phyloP scores from a whole-genome alignment of 192 early-diverging fungal species.

The Mortierella antarctica region DNA sequence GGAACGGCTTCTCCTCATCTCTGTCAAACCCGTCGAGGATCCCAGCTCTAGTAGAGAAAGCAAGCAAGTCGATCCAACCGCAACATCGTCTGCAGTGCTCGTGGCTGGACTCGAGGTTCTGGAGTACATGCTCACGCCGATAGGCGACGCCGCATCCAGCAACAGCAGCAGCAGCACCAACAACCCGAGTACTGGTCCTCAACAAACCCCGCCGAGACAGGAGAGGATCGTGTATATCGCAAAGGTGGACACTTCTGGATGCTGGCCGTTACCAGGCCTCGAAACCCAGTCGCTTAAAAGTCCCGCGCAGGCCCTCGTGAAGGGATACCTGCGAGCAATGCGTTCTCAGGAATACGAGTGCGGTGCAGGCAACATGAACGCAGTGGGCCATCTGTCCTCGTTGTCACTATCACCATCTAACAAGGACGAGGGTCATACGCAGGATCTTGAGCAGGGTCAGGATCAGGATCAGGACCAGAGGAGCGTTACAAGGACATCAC shows the following conservation, averaged over 20 bases:
- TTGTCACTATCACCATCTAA: neutral
- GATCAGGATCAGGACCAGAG: neutral
- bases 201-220: neutral
- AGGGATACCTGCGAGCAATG: slow-evolving; percentile 47
- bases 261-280: slow-evolving; percentile 28
- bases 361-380: neutral
- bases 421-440: neutral
- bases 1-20: slow-evolving; percentile 31
- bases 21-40: neutral
- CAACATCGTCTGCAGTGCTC: neutral
- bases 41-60: neutral
- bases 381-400: slow-evolving; percentile 2
- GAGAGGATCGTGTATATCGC: slow-evolving; percentile 54
- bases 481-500: slow-evolving; percentile 11
- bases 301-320: slow-evolving; percentile 39
- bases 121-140: slow-evolving; percentile 22
- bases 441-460: neutral
- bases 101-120: slow-evolving; percentile 41
- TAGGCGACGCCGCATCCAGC: neutral
- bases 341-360: neutral
- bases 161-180: neutral
- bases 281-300: slow-evolving; percentile 3
- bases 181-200: neutral
- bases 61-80: too few species aligned
- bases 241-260: slow-evolving; percentile 60